Base-by-base conservation (phyloP, 2,329 filamentous ascomycete genomes). In the Colletotrichum noveboracense region DNA sequence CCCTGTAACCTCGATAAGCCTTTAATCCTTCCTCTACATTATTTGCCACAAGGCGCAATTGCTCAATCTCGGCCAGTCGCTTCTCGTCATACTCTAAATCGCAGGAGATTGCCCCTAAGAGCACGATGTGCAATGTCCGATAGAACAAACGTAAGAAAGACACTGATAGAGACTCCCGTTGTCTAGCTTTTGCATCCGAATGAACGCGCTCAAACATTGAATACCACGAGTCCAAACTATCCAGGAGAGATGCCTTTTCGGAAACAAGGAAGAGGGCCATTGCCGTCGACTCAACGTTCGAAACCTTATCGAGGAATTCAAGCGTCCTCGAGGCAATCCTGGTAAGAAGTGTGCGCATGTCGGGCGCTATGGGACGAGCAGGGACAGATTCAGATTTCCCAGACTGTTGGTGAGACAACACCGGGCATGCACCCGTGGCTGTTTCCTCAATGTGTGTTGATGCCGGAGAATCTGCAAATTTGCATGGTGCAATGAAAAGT, bases 401-500 rank as follows among this genome's bases (percentile, higher is more conserved):
- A 66, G 76, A 72, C 4, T 81, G 79, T 73, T 79, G 78, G 77
- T 77, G 72, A 62, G 78, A 74, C 62, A 78, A 70, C 60, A 73
- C 77, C 69, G 75, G 74, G 79, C 72, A 79, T 36, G 26, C 61
- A 78, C 78, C 78, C 69, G 68, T 30, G 32, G 77, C 58, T n/a
- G 74, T 32, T 8, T 70, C 77, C 69, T 71, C 80, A 10, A 48
- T 5, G 21, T 78, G 28, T 24, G 73, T 68, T 64, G 77, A 66
- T 70, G 79, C 24, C 34, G 79, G 77, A 60, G 78, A 77, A 28
- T 86, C 85, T 3, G 83, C 78, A 70, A 86, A 86, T 38, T 83
- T 86, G 77, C 85, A 87, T 70, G 85, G 85, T 43, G 84, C 85
- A 78, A 82, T 80, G 70, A 87, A 85, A 32, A 87, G 68, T 78